These are phyloP conservation scores for Trametes polyzona DNA, from an alignment of 1,284 basidiomycete genomes.

Conservation along the genomic window DNA sequence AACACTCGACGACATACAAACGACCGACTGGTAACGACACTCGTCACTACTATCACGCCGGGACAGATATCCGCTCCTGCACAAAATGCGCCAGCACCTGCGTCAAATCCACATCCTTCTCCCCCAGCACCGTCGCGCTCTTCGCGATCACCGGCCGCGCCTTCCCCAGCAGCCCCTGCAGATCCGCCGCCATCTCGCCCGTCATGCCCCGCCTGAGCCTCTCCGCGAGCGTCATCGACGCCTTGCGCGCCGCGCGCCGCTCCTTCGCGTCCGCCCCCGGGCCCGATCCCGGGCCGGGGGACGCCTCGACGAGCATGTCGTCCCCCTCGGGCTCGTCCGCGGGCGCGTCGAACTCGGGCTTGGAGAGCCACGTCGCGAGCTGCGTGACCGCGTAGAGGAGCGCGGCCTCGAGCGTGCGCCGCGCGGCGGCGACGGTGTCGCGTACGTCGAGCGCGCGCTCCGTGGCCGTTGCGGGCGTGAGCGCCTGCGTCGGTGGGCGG, in stretches of 20 bases:
- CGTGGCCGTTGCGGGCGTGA: conserved; percentile 42
- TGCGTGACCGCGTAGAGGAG: conserved; percentile 79
- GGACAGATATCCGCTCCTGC: conserved; percentile 54
- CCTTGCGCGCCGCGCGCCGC: conserved; percentile 44
- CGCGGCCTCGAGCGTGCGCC: conserved; percentile 70
- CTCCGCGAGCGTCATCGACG: conserved; percentile 61
- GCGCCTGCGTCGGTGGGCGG: conserved; percentile 57
- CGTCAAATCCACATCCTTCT: conserved; percentile 54
- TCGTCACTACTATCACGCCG: conserved; percentile 4
- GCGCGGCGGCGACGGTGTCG: conserved; percentile 55
- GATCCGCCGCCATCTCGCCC: conserved; percentile 76
- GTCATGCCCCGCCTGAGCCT: conserved; percentile 73
- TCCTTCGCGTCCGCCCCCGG: conserved; percentile 43
- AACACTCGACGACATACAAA: not conserved
- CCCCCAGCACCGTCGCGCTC: conserved; percentile 50
- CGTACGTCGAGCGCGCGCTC: conserved; percentile 58
- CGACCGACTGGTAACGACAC: not conserved
- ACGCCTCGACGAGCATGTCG: conserved; percentile 36
- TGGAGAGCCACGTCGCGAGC: conserved; percentile 73
- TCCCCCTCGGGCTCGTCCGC: conserved; percentile 47
- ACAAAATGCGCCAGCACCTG: conserved; percentile 65
- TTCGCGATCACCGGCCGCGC: conserved; percentile 64
- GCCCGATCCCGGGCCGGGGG: too few relatives aligned
- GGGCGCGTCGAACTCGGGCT: conserved; percentile 61
- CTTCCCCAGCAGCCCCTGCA: conserved; percentile 67